Base-by-base conservation (phyloP, 169 alveolate species). In the Plasmodium knowlesi region DNA sequence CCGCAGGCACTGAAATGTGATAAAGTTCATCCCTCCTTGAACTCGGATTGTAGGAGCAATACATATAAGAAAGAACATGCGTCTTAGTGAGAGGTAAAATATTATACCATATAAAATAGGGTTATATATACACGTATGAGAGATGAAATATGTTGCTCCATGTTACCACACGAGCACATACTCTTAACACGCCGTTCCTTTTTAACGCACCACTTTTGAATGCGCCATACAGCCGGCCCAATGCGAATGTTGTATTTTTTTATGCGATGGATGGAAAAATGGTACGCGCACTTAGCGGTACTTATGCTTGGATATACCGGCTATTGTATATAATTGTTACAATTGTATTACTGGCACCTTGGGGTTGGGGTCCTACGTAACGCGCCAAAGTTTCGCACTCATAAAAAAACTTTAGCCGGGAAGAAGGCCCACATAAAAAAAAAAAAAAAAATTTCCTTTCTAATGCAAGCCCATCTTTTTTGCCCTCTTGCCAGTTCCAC, bases 41-140 rank as follows among this genome's bases (percentile, higher is more conserved):
- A 50, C 61, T 50, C 61, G 61, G 22, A 50, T 50, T 50, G 22
- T 14, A 50, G 61, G 57, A 14, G 61, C 61, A 50, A 50, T 14
- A 50, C 61, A 12, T 14, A 14, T 14, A 50, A 3, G n/a, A n/a
- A n/a, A n/a, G n/a, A 50, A 14, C 61, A 22, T 50, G 61, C 9
- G 61, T 3, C 1, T 3, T 14, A 50, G 8, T 50, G 61, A 50
- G 61, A 14, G 61, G 22, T 14, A 50, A 19, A 82, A 34, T 34
- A n/a, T n/a, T 43, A 82, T 46, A 82, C 19, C 53, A 22, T 82
- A 82, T 82, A 82, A 9, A 81, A 53, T 8, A 32, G 22, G n/a
- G n/a, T n/a, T n/a, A n/a, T n/a, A n/a, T n/a, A n/a, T 82, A 53
- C 70, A 43, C 25, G 41, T 22, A 81, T 28, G 30, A 8, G 8